A percentile compares a stretch with the other conserved stretches of the same genome.
Conservation (phyloP, 257 asterid species). For the Solanum appendiculatum region DNA sequence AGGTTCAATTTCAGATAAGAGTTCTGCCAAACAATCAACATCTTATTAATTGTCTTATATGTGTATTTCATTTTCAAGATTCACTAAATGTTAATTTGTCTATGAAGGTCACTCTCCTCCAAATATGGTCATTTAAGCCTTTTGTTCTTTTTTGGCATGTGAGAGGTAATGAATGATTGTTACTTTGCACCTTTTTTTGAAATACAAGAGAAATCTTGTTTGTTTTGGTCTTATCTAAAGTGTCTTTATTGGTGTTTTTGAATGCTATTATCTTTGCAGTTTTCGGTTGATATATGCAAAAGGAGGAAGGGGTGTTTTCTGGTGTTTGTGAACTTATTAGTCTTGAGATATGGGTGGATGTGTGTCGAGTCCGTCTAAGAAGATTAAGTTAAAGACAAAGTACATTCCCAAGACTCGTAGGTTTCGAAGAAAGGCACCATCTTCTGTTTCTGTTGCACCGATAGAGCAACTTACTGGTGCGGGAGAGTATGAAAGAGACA, state of each 20-base stretch:
- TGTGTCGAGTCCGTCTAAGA: conserved; percentile 51
- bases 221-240: not conserved
- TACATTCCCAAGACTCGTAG: conserved; percentile 37
- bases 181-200: not conserved
- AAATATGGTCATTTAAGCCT: conserved; percentile 27
- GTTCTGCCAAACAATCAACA: not conserved
- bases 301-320: not conserved
- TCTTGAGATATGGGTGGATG: conserved; percentile 69
- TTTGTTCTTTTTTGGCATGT: not conserved
- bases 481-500: conserved; percentile 5
- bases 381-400: conserved; percentile 44
- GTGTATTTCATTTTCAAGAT: not conserved
- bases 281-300: conserved; percentile 47
- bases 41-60: too few species aligned
- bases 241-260: not conserved
- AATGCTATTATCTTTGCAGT: not conserved
- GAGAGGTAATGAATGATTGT: not conserved
- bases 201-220: not conserved
- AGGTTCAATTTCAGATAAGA: not conserved
- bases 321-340: conserved; percentile 10
- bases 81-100: not conserved
- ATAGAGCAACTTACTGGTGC: conserved; percentile 21
- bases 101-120: not conserved
- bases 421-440: conserved; percentile 48
- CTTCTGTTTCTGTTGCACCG: conserved; percentile 42